Evolutionary conservation across 495 filamentous ascomycete species (phyloP), one percentile per base, ranked within the genome.

Genomic region (Penicillium lividum): DNA sequence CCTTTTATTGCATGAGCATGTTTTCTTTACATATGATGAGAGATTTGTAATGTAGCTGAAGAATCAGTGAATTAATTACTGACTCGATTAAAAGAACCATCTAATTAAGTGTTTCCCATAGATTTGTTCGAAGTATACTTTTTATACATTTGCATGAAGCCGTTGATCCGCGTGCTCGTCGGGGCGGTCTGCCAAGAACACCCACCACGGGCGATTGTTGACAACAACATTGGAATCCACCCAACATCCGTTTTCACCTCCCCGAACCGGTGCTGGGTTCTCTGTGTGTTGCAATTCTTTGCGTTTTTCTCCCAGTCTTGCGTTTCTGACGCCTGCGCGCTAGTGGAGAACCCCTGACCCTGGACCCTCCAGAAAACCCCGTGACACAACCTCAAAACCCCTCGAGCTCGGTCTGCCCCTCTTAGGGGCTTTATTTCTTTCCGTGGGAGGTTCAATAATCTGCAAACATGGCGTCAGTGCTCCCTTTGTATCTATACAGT

Each of bases 381-480:
- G 46, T 56, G 43, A 63, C 31, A 59, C 58, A 53, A 42, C 56
- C 9, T 54, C 44, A 43, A 60, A 34, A 30, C 56, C 53, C 50
- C 63, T 51, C 54, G 48, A 51, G 22, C 60, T 57, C 63, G 54
- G 36, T 57, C 63, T 66, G 67, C 69, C 67, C 69, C 71, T 65
- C 61, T 40, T 64, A 44, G 66, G 69, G 73, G 70, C 53, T 52
- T 49, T 59, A 8, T 47, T 40, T 42, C 38, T 45, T 47, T 53
- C 18, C 15, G 38, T 13, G 38, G 38, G 38, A 40, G 38, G 46
- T 51, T 46, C 33, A 52, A 54, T 28, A 27, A 56, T 59, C 49
- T 25, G 57, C 68, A 63, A 77, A 56, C 57, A 82, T 82, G 80
- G 76, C 80, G 80, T 83, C 61, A 77, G 80, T 78, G 38, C 46